A percentile compares a stretch with the other conserved stretches of the same genome.
Conservation (phyloP, 1,284 basidiomycete genomes). For the Anthracocystis setariae region DNA sequence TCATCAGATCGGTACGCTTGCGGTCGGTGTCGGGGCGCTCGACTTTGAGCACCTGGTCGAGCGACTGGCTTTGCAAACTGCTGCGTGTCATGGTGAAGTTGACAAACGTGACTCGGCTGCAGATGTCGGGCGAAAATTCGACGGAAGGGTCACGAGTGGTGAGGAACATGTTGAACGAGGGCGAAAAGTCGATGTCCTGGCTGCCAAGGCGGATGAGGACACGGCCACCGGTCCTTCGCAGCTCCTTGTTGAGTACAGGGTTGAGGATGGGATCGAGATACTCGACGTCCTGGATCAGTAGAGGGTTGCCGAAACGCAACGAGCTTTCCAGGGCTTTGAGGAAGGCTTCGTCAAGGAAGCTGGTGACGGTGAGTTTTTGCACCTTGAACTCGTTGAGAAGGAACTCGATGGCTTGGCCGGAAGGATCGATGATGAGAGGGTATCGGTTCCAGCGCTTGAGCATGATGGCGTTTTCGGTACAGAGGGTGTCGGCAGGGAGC, state of each 20-base stretch:
- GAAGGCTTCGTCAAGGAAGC: slow-evolving; percentile 98
- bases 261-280: slow-evolving; percentile 98
- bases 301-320: slow-evolving; percentile 96
- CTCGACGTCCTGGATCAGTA: slow-evolving; percentile 97
- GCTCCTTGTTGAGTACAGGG: slow-evolving; percentile 95
- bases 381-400: slow-evolving; percentile 93
- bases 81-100: slow-evolving; percentile 99
- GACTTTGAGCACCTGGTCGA: slow-evolving; percentile 95
- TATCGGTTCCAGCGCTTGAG: slow-evolving; percentile 97
- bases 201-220: slow-evolving; percentile 97
- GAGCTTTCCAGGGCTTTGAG: slow-evolving; percentile 97
- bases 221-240: slow-evolving; percentile 86
- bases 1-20: slow-evolving; percentile 97
- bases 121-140: slow-evolving; percentile 97
- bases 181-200: slow-evolving; percentile 99
- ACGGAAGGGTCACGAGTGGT: slow-evolving; percentile 96
- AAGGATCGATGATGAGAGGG: slow-evolving; percentile 97
- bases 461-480: slow-evolving; percentile 96
- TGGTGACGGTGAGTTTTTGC: slow-evolving; percentile 96
- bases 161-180: slow-evolving; percentile 95
- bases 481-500: slow-evolving; percentile 91
- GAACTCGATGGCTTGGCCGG: slow-evolving; percentile 96
- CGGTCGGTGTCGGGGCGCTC: slow-evolving; percentile 96
- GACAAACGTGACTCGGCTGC: slow-evolving; percentile 97
- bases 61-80: slow-evolving; percentile 95